Base-by-base conservation (phyloP, 768 basidiomycete genomes). In the Xanthoconium stramineum region DNA sequence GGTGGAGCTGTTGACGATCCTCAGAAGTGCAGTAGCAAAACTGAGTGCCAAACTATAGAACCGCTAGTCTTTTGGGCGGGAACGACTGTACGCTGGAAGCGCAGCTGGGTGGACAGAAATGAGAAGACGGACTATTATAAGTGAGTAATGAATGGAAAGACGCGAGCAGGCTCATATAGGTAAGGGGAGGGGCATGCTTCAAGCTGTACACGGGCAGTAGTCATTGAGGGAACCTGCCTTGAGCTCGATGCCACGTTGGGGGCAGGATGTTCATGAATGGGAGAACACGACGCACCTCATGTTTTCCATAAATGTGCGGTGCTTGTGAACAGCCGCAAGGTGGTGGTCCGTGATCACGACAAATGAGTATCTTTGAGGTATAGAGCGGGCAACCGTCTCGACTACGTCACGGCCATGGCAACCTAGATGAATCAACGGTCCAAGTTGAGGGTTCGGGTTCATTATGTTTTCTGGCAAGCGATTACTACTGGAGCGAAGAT, bases 241-340 rank as follows among this genome's bases (percentile, higher is more conserved):
- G 66, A 72, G 66, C 66, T 73, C 65, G 64, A 61, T 55, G 70
- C 70, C 72, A 72, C 71, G 70, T 68, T 70, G 65, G 57, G 57
- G 36, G 50, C 69, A 68, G 65, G 61, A 66, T 63, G 63, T 55
- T 66, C 70, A 65, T 63, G 68, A 65, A 70, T 46, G 58, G 53
- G 69, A 59, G 59, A 62, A 46, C 69, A 71, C 68, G 69, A 65
- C 70, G 50, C 65, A 72, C 70, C 70, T 72, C 70, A 73, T 72
- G 70, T 70, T 72, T 72, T 66, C 70, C 68, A 65, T 73, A 65
- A 62, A 59, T 57, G 59, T 61, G 67, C 60, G 37, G 57, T 72
- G 65, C 64, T 60, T 62, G 62, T 45, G 64, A 66, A 70, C 59
- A 67, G 64, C 66, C 71, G 67, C 70, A 38, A 65, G 61, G 68